phyloP scores from a whole-genome alignment of 805 yeast genomes.

The Jamesozyma lodderae region DNA sequence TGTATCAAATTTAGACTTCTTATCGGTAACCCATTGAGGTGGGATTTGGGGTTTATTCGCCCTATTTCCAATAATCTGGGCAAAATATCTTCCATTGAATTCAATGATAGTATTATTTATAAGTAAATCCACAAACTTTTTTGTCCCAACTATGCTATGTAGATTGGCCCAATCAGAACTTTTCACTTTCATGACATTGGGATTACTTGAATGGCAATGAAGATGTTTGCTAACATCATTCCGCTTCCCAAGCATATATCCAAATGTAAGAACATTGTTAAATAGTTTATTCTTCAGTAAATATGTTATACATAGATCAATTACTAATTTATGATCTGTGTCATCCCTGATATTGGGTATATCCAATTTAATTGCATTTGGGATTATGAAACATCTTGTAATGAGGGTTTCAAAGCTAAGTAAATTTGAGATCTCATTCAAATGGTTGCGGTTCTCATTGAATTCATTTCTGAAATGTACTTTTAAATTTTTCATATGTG shows the following conservation, averaged over 20 bases:
- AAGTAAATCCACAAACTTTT: conserved; percentile 34
- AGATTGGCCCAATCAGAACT: conserved; percentile 36
- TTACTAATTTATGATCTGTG: conserved; percentile 25
- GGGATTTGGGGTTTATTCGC: conserved; percentile 13
- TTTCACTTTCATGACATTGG: conserved; percentile 36
- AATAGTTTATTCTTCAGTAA: conserved; percentile 23
- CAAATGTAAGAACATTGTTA: conserved; percentile 35
- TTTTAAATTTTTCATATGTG: no score
- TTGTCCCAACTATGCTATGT: conserved; percentile 33
- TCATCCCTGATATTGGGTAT: neutral
- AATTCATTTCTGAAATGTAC: no score
- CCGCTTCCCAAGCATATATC: conserved; percentile 33
- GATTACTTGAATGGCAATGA: conserved; percentile 31
- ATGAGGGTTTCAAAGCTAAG: neutral
- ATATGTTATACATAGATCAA: conserved; percentile 35
- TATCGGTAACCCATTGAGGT: conserved; percentile 10
- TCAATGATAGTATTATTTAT: conserved; percentile 30
- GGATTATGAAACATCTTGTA: conserved; percentile 1
- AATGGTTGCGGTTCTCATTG: no score
- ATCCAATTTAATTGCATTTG: neutral
- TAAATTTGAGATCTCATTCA: no score
- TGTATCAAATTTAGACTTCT: neutral
- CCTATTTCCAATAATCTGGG: conserved; percentile 20
- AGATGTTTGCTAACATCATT: conserved; percentile 22
- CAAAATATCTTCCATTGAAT: conserved; percentile 2